Conservation (phyloP, 495 filamentous ascomycete species). For the Xylaria scruposa region DNA sequence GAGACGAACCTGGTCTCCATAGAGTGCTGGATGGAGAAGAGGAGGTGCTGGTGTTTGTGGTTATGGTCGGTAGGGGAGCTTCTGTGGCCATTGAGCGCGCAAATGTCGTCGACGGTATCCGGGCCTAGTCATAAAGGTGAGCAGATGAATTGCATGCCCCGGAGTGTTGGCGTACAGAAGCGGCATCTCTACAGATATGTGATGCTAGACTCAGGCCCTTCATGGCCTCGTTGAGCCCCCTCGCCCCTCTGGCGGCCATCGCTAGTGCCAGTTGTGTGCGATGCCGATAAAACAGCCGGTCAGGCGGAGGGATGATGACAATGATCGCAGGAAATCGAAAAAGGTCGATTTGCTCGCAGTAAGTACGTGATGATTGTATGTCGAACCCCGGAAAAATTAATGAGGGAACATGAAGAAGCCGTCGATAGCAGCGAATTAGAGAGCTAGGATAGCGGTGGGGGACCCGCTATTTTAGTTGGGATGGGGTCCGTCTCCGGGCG, state of each 20-base stretch:
- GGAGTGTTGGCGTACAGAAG: slow-evolving; percentile 31
- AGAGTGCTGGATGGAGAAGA: slow-evolving; percentile 14
- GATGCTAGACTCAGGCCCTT: slow-evolving; percentile 50
- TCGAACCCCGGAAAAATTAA: slow-evolving; percentile 40
- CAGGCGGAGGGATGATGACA: not conserved
- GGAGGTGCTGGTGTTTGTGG: slow-evolving; percentile 45
- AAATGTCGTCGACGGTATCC: slow-evolving; percentile 37
- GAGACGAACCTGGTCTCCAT: slow-evolving; percentile 39
- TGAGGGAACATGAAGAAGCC: slow-evolving; percentile 16
- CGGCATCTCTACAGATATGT: slow-evolving; percentile 45
- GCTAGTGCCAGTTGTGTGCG: slow-evolving; percentile 18
- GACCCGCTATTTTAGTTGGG: not conserved
- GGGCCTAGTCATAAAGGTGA: slow-evolving; percentile 15
- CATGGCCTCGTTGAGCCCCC: slow-evolving; percentile 56
- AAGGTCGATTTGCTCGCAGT: not conserved
- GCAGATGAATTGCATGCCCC: not conserved
- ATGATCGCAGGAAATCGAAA: not conserved
- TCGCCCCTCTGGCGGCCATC: slow-evolving; percentile 54
- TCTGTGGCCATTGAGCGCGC: slow-evolving; percentile 84
- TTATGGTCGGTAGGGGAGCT: slow-evolving; percentile 52
- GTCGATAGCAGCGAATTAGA: slow-evolving; percentile 12
- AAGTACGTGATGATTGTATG: not conserved
- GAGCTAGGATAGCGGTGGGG: not conserved
- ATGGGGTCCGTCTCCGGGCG: not conserved
- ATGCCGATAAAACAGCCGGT: not conserved